Evolutionary conservation across 805 yeast genomes (phyloP), one percentile per base, ranked within the genome.

Genomic region (Lachancea nothofagi): DNA sequence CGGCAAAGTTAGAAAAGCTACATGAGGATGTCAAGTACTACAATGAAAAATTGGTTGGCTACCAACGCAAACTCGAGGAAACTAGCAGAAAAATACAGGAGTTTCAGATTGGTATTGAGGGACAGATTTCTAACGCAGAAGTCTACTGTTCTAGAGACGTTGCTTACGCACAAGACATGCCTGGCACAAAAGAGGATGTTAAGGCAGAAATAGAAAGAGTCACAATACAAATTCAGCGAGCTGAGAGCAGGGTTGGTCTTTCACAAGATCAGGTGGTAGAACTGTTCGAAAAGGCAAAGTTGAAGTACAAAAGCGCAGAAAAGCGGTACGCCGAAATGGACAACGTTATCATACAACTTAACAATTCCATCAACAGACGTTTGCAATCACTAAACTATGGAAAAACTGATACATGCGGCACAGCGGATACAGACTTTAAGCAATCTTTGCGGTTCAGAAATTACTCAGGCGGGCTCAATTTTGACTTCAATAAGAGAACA

Each of bases 381-480:
- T 43, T 66, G 17, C 61, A 61, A 22, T 66, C 72, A 23, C 65
- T 75, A 42, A 61, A 61, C 36, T 54, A 64, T 34, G 57, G 72
- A 33, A 55, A 69, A 38, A 51, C 63, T 39, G 46, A 67, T 20
- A 62, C 74, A 1, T 72, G 74, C 41, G 55, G 62, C 25, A 72
- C 66, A 24, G 81, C 79, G 14, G 74, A 73, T 43, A 49, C 62
- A 24, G 77, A 71, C 39, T 84, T 84, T 57, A 77, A 75, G 44
- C 64, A 69, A 29, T 75, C 87, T 0, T 60, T 84, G 46, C 73
- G 70, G 33, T 65, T 74, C 29, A 70, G 97, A 61, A 83, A 83
- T 3, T 88, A 83, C 57, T 69, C 72, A 6, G 97, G 97, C 9
- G 68, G 71, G 36, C 68, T 93, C 31, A 69, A 69, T 12, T 80